Percentiles rank a stretch among this genome's conserved stretches.
phyloP scores from a whole-genome alignment of 306 rosid genomes.

The Hippophae tibetana region DNA sequence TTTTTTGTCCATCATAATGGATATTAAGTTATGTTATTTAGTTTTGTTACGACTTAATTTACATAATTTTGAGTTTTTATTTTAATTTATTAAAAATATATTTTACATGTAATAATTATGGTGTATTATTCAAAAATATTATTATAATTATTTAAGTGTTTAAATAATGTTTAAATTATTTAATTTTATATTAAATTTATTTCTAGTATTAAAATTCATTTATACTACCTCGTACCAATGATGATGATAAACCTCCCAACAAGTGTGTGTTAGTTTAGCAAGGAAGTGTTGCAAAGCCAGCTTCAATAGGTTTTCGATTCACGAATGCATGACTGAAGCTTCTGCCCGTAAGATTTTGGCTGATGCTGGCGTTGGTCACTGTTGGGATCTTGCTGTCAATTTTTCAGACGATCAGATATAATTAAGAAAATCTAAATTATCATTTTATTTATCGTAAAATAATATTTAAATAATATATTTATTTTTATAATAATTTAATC shows the following conservation, averaged over 20 bases:
- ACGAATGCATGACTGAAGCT: constrained; percentile 92
- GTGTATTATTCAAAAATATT: no score
- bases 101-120: no score
- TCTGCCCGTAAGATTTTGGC: constrained; percentile 70
- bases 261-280: constrained; percentile 87
- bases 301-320: constrained; percentile 62
- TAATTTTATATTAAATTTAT: no score
- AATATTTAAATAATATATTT: no score
- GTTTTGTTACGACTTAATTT: no score
- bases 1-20: no score
- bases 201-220: constrained; percentile 56
- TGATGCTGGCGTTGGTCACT: constrained; percentile 86
- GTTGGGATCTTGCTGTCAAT: constrained; percentile 85
- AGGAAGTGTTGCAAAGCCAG: constrained; percentile 80
- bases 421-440: neutral
- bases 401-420: constrained; percentile 38
- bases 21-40: no score
- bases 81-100: no score
- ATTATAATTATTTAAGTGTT: constrained; percentile 23
- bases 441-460: no score
- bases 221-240: constrained; percentile 10
- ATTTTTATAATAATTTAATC: no score
- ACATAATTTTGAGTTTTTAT: no score
- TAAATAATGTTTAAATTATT: constrained; percentile 63
- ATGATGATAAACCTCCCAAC: constrained; percentile 63